These are phyloP conservation scores for Camillea tinctor DNA, from an alignment of 2,329 filamentous ascomycete species.

Conservation along the genomic window DNA sequence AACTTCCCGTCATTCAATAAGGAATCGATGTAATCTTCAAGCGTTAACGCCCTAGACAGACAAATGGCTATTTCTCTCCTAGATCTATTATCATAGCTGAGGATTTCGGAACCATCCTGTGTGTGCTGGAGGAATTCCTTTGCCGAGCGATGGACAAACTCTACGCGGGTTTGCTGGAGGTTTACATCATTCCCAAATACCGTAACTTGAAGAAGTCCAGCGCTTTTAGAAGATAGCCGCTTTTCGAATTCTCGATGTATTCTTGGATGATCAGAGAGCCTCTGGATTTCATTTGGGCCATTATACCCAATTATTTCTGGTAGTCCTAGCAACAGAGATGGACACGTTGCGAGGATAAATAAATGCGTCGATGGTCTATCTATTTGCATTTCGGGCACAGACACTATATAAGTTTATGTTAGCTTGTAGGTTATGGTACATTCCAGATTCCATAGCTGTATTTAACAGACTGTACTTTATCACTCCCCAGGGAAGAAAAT, in stretches of 20 bases:
- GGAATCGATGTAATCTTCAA: neutral
- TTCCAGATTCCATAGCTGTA: neutral
- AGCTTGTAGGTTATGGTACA: neutral
- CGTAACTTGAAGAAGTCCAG: neutral
- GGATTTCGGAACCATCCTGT: conserved; percentile 3
- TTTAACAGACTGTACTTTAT: neutral
- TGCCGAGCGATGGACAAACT: conserved; percentile 10
- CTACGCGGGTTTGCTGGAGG: neutral
- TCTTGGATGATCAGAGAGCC: neutral
- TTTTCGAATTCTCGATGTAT: neutral
- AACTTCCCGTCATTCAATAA: neutral
- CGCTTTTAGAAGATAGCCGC: conserved; percentile 5
- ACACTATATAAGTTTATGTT: neutral
- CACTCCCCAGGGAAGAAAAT: neutral
- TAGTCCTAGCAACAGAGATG: neutral
- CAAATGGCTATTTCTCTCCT: neutral
- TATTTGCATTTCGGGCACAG: too few relatives aligned
- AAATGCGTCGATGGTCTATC: neutral
- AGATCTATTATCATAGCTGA: neutral
- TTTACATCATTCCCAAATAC: neutral
- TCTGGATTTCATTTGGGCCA: neutral
- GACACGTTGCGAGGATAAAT: neutral
- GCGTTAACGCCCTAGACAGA: neutral
- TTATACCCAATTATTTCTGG: neutral
- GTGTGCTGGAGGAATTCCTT: conserved; percentile 10